Evolutionary conservation across 2,329 filamentous ascomycete species (phyloP), one percentile per base, ranked within the genome.

Genomic region (Monosporascus cannonballus): DNA sequence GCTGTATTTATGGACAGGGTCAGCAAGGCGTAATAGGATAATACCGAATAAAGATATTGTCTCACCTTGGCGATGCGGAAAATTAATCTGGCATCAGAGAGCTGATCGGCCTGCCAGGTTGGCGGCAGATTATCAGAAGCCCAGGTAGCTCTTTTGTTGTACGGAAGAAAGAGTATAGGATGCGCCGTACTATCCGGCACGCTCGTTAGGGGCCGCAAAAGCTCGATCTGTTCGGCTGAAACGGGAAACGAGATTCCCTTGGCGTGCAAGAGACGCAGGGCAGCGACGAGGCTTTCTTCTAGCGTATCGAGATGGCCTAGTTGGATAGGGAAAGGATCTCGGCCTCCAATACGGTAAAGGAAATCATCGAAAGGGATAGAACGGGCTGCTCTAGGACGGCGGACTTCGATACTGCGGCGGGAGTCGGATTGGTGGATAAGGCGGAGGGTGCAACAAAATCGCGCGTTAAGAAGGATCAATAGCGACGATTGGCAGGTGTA

Each of bases 31-130:
- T 30, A 49, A 55, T 47, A 7, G 47, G 34, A 50, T 8, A 3
- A 4, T 24, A 24, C 3, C 3, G 4, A 4, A 3, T 24, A 4
- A 24, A 24, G 5, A n/a, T n/a, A n/a, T n/a, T n/a, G 4, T 39
- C 7, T 41, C 25, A 54, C 53, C 42, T 54, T 54, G n/a, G 53
- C 47, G 18, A 49, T 39, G 48, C 14, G 24, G n/a, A 54, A 52
- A 20, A 54, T 44, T 2, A 37, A 47, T 15, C 36, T 49, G n/a
- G 47, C 53, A 45, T n/a, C 24, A 4, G 53, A 38, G 25, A 54
- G 39, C 36, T 54, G 49, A 30, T 54, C 49, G n/a, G 25, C 53
- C 42, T 54, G 27, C 53, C 53, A 54, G 6, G 49, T 51, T 36
- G 50, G 25, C 41, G 50, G 50, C 27, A 38, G 17, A 15, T 2